Evolutionary conservation across 495 filamentous ascomycete species (phyloP).

Genomic region (Penicillium antarcticum): DNA sequence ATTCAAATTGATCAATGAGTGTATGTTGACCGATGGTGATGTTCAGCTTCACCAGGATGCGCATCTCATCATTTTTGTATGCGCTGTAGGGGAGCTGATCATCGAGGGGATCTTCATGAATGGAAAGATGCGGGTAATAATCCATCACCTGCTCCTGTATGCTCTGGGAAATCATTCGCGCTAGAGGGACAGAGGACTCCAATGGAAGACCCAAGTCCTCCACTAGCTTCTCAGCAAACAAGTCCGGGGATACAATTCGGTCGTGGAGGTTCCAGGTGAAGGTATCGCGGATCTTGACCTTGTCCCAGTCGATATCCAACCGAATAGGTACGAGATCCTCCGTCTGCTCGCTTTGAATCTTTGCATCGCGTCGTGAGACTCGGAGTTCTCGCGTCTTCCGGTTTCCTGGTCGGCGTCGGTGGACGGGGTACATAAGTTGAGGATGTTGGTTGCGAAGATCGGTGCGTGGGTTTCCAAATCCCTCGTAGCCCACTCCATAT

Average conservation of each 20-base stretch:
- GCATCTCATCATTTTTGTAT: slow-evolving; percentile 99
- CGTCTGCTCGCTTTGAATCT: slow-evolving; percentile 79
- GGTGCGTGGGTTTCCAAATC: slow-evolving; percentile 82
- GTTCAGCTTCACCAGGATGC: slow-evolving; percentile 90
- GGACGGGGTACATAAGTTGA: slow-evolving; percentile 71
- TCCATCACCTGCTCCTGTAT: slow-evolving; percentile 89
- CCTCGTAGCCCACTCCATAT: slow-evolving; percentile 81
- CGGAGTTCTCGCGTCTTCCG: slow-evolving; percentile 67
- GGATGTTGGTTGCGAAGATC: slow-evolving; percentile 54
- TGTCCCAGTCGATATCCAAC: slow-evolving; percentile 92
- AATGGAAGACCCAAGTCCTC: slow-evolving; percentile 84
- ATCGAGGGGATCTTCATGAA: slow-evolving; percentile 87
- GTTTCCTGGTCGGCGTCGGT: slow-evolving; percentile 69
- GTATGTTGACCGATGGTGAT: slow-evolving; percentile 97
- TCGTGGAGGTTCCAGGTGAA: slow-evolving; percentile 99
- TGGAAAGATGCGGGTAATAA: slow-evolving; percentile 85
- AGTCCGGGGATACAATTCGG: slow-evolving; percentile 67
- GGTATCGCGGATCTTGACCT: slow-evolving; percentile 92
- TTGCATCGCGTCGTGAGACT: slow-evolving; percentile 71
- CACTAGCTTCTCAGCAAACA: slow-evolving; percentile 84
- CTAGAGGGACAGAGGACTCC: slow-evolving; percentile 58
- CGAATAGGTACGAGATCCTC: slow-evolving; percentile 90
- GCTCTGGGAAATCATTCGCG: slow-evolving; percentile 73
- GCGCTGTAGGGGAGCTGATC: slow-evolving; percentile 86
- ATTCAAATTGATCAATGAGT: slow-evolving; percentile 95